phyloP scores from a whole-genome alignment of 305 asterid genomes.

The Striga hermonthica region DNA sequence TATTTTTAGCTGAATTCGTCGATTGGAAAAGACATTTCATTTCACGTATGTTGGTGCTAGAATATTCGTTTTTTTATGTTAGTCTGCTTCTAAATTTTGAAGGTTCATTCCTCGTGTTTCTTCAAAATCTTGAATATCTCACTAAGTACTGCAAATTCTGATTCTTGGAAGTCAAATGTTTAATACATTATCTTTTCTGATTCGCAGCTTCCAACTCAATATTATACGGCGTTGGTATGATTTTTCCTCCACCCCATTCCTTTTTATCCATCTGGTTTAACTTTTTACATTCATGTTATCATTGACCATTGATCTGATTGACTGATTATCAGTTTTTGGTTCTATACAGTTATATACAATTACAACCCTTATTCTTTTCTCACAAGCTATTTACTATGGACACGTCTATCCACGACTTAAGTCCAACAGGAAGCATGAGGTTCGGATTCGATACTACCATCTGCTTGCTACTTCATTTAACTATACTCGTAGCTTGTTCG shows the following conservation, averaged over 20 bases:
- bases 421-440: constrained; percentile 48
- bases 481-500: too few species aligned
- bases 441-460: too few species aligned
- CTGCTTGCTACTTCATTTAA: too few species aligned
- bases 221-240: constrained; percentile 67
- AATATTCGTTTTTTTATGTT: background rate
- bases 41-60: background rate
- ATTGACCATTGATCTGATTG: constrained; percentile 23
- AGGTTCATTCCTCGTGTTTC: background rate
- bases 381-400: constrained; percentile 52
- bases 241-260: constrained; percentile 1
- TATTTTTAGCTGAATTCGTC: background rate
- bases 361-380: constrained; percentile 45
- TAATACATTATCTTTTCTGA: constrained; percentile 23
- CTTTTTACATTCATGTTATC: constrained; percentile 18
- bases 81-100: background rate
- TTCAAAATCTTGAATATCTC: background rate
- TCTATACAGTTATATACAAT: constrained; percentile 50
- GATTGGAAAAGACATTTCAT: background rate
- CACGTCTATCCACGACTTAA: constrained; percentile 47
- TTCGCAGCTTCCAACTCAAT: constrained; percentile 77
- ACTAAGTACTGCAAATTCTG: background rate
- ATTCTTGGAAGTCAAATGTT: constrained; percentile 14
- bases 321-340: constrained; percentile 19
- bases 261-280: background rate